A percentile compares a stretch with the other conserved stretches of the same genome.
Evolutionary conservation across 345 rosid genomes (phyloP).

Genomic region (Geranium rotundifolium): DNA sequence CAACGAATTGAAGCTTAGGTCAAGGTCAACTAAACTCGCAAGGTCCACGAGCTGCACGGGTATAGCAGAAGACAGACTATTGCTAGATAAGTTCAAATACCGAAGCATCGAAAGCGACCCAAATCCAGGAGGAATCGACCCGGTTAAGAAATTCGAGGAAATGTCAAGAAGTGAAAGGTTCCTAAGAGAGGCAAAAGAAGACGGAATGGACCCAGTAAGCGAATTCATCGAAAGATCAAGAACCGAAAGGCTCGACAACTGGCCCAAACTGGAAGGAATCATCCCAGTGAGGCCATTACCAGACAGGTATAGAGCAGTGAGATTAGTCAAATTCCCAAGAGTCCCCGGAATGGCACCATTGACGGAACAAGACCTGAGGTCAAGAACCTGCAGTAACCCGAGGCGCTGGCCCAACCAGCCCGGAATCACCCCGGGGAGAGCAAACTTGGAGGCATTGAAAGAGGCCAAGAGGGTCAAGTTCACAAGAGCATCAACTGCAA

Average conservation of each 20-base stretch:
- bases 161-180: conserved; percentile 55
- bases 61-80: conserved; percentile 50
- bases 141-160: conserved; percentile 58
- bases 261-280: conserved; percentile 57
- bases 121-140: conserved; percentile 46
- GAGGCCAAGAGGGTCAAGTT: conserved; percentile 52
- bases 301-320: conserved; percentile 46
- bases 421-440: conserved; percentile 71
- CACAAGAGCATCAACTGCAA: conserved; percentile 52
- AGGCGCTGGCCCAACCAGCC: conserved; percentile 57
- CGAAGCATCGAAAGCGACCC: conserved; percentile 48
- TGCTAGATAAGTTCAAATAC: conserved; percentile 57
- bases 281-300: conserved; percentile 43
- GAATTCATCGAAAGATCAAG: conserved; percentile 64
- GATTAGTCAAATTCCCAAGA: conserved; percentile 59
- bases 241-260: conserved; percentile 33
- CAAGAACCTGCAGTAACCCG: conserved; percentile 44
- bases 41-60: conserved; percentile 71
- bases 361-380: conserved; percentile 70
- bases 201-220: conserved; percentile 59
- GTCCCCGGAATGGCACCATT: conserved; percentile 50
- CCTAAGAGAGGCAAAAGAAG: conserved; percentile 40
- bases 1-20: conserved; percentile 63
- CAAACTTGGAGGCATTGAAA: conserved; percentile 70
- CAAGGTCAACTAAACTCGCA: conserved; percentile 50